Conservation (phyloP, 352 stramenopile genomes). For the Globisporangium uncinulatum region DNA sequence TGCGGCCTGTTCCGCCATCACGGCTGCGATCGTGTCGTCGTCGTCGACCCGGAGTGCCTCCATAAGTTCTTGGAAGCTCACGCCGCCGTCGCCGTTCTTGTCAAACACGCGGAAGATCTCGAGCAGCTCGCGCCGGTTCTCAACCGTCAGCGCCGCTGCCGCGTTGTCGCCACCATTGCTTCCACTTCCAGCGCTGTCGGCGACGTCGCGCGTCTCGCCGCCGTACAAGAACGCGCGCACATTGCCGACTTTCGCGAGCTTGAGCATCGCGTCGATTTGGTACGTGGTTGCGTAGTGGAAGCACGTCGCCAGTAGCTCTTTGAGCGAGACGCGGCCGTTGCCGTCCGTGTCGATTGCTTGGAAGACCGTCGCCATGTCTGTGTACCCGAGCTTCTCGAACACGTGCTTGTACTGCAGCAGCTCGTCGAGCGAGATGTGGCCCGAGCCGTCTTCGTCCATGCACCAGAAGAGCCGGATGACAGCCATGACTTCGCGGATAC, state of each 20-base stretch:
- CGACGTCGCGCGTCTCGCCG: neutral
- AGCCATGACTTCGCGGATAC: conserved; percentile 65
- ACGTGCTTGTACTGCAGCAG: conserved; percentile 48
- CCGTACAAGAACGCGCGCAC: conserved; percentile 42
- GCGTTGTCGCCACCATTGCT: conserved; percentile 1
- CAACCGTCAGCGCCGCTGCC: conserved; percentile 10
- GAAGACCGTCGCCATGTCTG: conserved; percentile 57
- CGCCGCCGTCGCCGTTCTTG: conserved; percentile 51
- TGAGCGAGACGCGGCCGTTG: conserved; percentile 46
- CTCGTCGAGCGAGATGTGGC: conserved; percentile 44
- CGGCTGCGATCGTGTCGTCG: conserved; percentile 43
- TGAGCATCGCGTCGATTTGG: conserved; percentile 65
- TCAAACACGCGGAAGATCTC: conserved; percentile 71
- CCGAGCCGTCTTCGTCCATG: conserved; percentile 65
- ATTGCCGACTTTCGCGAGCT: conserved; percentile 60
- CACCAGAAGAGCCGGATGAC: conserved; percentile 68
- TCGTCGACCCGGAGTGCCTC: conserved; percentile 61
- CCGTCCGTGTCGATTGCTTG: conserved; percentile 67
- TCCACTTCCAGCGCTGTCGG: conserved; percentile 3
- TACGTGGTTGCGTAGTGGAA: conserved; percentile 58
- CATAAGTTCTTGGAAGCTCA: conserved; percentile 72
- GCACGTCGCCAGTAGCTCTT: conserved; percentile 55
- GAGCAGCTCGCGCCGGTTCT: conserved; percentile 42
- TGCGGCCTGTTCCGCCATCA: conserved; percentile 30
- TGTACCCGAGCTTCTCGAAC: conserved; percentile 64